These are phyloP conservation scores for Blastocystis sp. DNA, from an alignment of 352 stramenopile species.

Conservation along the genomic window DNA sequence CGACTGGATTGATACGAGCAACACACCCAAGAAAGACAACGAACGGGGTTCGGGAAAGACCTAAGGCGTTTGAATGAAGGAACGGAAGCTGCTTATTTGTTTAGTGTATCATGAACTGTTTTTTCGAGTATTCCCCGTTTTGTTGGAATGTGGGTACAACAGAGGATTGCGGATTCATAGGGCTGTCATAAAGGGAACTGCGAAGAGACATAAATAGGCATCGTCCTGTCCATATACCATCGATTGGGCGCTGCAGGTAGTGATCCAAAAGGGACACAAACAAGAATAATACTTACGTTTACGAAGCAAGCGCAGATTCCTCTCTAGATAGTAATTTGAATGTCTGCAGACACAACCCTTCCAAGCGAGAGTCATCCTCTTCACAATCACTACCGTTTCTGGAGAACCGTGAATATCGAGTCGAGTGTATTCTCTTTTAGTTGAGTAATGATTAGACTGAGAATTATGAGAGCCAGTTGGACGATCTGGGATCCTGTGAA, in stretches of 20 bases:
- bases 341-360: no score
- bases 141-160: no score
- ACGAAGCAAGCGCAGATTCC: no score
- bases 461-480: neutral
- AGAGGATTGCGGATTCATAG: no score
- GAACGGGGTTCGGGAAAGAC: neutral
- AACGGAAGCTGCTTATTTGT: neutral
- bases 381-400: conserved; percentile 33
- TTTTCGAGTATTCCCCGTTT: neutral
- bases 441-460: neutral
- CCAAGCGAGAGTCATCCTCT: neutral
- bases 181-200: no score
- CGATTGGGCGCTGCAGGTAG: no score
- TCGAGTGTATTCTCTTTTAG: neutral
- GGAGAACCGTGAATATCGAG: neutral
- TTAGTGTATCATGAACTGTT: neutral
- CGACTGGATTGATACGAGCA: conserved; percentile 47
- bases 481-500: conserved; percentile 7
- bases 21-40: conserved; percentile 37
- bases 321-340: no score
- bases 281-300: no score
- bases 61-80: neutral
- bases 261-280: no score
- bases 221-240: no score
- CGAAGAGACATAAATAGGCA: no score